Percentiles rank a stretch among this genome's conserved stretches.
Evolutionary conservation across 208 protist genomes (phyloP).

Genomic region (Crithidia sp.): DNA sequence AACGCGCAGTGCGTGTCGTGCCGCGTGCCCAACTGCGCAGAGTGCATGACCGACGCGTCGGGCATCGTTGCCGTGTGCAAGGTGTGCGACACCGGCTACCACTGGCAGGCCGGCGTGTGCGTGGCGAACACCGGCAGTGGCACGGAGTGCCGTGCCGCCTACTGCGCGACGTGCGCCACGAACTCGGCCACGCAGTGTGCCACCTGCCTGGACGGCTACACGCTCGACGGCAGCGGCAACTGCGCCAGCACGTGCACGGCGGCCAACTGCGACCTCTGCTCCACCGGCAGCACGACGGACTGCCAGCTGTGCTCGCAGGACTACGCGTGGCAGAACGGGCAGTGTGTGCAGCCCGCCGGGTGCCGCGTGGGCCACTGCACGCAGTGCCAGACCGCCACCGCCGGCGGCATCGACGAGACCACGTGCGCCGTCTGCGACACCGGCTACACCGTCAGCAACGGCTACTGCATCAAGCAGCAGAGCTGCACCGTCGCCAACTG

Average conservation of each 20-base stretch:
- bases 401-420: background rate
- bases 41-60: background rate
- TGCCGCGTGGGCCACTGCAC: slow-evolving; percentile 20
- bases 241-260: background rate
- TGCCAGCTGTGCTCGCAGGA: slow-evolving; percentile 13
- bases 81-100: background rate
- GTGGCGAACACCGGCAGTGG: background rate
- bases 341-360: background rate
- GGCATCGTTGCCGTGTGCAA: background rate
- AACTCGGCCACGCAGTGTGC: background rate
- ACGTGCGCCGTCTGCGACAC: background rate
- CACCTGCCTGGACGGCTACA: slow-evolving; percentile 8
- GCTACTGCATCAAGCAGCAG: background rate
- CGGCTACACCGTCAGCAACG: background rate
- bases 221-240: background rate
- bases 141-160: slow-evolving; percentile 12
- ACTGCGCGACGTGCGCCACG: slow-evolving; percentile 11
- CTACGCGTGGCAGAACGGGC: slow-evolving; percentile 7
- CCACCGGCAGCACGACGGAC: slow-evolving; percentile 4
- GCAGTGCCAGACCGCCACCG: background rate
- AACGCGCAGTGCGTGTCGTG: background rate
- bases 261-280: slow-evolving; percentile 17
- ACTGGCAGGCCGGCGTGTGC: background rate
- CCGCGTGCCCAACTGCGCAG: background rate
- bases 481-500: slow-evolving; percentile 8